phyloP scores from a whole-genome alignment of 208 protist genomes.

The Herpetomonas tarakana region DNA sequence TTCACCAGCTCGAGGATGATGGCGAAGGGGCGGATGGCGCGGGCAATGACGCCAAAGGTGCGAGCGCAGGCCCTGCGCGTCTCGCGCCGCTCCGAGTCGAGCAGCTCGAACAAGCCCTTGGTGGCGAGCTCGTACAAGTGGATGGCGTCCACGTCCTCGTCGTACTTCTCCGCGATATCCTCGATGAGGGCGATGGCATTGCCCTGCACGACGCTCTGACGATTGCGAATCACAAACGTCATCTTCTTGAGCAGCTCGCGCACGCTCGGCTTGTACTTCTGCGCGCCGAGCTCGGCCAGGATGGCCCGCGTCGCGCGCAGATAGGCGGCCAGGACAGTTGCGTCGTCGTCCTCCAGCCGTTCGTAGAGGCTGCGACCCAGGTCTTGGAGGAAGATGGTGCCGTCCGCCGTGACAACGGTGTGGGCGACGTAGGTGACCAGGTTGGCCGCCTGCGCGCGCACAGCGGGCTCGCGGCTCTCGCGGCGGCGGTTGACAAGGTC shows the following conservation, averaged over 20 bases:
- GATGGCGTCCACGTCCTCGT: conserved; percentile 78
- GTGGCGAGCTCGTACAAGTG: conserved; percentile 97
- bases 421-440: conserved; percentile 94
- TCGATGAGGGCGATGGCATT: conserved; percentile 98
- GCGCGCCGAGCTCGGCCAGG: conserved; percentile 96
- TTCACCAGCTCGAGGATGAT: conserved; percentile 99
- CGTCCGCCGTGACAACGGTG: conserved; percentile 94
- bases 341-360: conserved; percentile 97
- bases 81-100: conserved; percentile 98
- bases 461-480: conserved; percentile 92
- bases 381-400: conserved; percentile 93
- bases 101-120: conserved; percentile 98
- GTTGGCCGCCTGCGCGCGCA: conserved; percentile 97
- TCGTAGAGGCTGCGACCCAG: conserved; percentile 97
- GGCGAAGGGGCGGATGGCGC: conserved; percentile 98
- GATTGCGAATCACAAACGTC: conserved; percentile 99
- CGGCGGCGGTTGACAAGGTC: conserved; percentile 97
- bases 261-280: conserved; percentile 95
- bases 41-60: conserved; percentile 99
- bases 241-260: conserved; percentile 97
- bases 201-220: conserved; percentile 98
- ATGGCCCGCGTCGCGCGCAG: conserved; percentile 96
- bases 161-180: conserved; percentile 92
- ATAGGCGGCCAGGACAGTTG: conserved; percentile 96
- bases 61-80: conserved; percentile 96